phyloP scores from a whole-genome alignment of 306 rosid genomes.

The Mimosa bimucronata region DNA sequence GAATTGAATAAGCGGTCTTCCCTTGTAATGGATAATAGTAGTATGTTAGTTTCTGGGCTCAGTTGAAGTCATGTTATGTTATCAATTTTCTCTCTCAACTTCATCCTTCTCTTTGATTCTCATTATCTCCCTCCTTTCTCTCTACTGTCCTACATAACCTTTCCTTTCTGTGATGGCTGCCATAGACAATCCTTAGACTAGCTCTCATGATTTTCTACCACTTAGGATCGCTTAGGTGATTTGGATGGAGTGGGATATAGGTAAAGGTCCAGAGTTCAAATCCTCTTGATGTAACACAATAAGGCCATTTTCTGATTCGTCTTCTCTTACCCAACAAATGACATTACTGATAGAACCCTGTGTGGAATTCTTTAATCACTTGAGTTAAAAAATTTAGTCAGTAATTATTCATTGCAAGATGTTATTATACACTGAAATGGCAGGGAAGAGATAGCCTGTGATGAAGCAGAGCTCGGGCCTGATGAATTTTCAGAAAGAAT shows the following conservation, averaged over 20 bases:
- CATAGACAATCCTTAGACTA: background rate
- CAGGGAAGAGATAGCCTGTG: conserved; percentile 91
- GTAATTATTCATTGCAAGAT: background rate
- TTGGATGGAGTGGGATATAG: background rate
- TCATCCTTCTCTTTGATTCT: background rate
- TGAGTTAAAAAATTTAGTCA: conserved; percentile 5
- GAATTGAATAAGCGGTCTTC: conserved; percentile 11
- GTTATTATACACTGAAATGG: conserved; percentile 34
- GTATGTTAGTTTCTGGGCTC: background rate
- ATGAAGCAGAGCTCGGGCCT: conserved; percentile 86
- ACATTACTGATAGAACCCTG: background rate
- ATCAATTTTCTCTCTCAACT: background rate
- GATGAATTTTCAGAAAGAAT: conserved; percentile 71
- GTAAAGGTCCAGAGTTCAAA: background rate
- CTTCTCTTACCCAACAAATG: background rate
- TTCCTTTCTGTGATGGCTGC: background rate
- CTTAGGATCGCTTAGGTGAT: background rate
- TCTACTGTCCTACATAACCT: background rate
- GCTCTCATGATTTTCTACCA: background rate
- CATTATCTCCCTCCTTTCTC: background rate
- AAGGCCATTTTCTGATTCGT: background rate
- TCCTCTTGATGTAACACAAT: background rate
- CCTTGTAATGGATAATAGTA: background rate
- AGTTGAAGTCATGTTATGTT: background rate
- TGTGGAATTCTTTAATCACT: background rate